Evolutionary conservation across 2,329 filamentous ascomycete species (phyloP), one percentile per base, ranked within the genome.

Genomic region (Penicillium sp.): DNA sequence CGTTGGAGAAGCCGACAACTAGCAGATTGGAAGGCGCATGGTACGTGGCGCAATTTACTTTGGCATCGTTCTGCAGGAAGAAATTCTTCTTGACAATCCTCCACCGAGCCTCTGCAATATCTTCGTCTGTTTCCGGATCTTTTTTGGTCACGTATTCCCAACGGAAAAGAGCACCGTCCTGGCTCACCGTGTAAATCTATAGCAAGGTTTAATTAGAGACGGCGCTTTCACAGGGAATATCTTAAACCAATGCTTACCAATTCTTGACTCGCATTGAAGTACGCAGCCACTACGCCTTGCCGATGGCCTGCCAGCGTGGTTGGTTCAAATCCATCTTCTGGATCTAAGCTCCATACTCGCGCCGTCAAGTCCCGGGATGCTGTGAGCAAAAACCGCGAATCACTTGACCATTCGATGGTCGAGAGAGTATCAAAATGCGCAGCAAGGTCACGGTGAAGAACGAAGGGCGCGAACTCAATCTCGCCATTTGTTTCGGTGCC

Each of bases 1-100:
- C 93, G 57, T 94, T 94, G 2, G 90, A 95, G 64, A 98, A 97
- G 6, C 93, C 93, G 11, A 88, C 88, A 1, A 98, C 90, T n/a
- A 98, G 72, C n/a, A 98, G 74, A 62, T 91, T 93, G 0, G 89
- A 87, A 25, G 83, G 76, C 0, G 90, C 73, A 54, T 98, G 93
- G 64, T 89, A 98, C 18, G 84, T 80, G n/a, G 90, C 87, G 57
- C 91, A 97, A 52, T 86, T 87, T 26, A 97, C 79, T 54, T 87
- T 85, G 1, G 91, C 85, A 47, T 84, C 85, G 53, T 86, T 86
- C 62, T 96, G 93, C 81, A 93, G 85, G 68, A 97, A 97, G 66
- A 89, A 98, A 64, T 97, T 83, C 50, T 85, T 81, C 59, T 93
- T 80, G n/a, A 84, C 83, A 43, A 97, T 94, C 47, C 90, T 81